These are phyloP conservation scores for Sarcodon sp. DNA, from an alignment of 768 basidiomycete genomes.

Conservation along the genomic window DNA sequence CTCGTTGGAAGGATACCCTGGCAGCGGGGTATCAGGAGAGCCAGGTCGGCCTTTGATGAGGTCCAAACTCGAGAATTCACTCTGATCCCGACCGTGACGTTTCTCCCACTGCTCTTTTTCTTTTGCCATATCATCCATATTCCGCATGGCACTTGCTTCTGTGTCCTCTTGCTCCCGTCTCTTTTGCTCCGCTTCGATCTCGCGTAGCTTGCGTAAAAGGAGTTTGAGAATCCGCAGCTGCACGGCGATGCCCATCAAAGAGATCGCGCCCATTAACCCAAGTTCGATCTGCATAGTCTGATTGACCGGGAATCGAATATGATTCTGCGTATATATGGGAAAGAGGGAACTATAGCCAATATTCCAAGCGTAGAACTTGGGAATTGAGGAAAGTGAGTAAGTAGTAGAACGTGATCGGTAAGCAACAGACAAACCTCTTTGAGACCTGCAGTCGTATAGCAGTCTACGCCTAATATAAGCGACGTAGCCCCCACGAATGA, in stretches of 20 bases:
- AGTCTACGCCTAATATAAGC: conserved; percentile 89
- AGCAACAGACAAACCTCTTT: conserved; percentile 54
- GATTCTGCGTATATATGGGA: conserved; percentile 54
- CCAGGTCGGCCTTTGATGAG: conserved; percentile 45
- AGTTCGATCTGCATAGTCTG: conserved; percentile 92
- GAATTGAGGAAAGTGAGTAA: conserved; percentile 5
- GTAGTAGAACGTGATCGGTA: conserved; percentile 3
- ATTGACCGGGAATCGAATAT: conserved; percentile 69
- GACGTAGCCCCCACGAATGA: conserved; percentile 85
- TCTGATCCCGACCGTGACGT: conserved; percentile 55
- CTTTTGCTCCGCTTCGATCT: conserved; percentile 66
- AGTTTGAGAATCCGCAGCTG: conserved; percentile 79
- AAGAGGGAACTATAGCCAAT: conserved; percentile 77
- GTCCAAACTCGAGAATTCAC: conserved; percentile 48
- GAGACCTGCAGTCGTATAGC: conserved; percentile 81
- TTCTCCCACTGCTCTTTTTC: conserved; percentile 84
- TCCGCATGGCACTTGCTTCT: conserved; percentile 59
- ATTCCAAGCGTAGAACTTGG: conserved; percentile 91
- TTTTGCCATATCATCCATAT: conserved; percentile 46
- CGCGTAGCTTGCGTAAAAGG: conserved; percentile 65
- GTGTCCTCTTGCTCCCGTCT: conserved; percentile 56
- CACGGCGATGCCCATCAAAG: conserved; percentile 80
- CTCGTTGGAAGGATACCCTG: conserved; percentile 24
- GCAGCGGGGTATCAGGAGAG: conserved; percentile 23
- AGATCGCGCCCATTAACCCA: conserved; percentile 73